Evolutionary conservation across 805 yeast species (phyloP).

Genomic region (Hyphopichia homilentoma): DNA sequence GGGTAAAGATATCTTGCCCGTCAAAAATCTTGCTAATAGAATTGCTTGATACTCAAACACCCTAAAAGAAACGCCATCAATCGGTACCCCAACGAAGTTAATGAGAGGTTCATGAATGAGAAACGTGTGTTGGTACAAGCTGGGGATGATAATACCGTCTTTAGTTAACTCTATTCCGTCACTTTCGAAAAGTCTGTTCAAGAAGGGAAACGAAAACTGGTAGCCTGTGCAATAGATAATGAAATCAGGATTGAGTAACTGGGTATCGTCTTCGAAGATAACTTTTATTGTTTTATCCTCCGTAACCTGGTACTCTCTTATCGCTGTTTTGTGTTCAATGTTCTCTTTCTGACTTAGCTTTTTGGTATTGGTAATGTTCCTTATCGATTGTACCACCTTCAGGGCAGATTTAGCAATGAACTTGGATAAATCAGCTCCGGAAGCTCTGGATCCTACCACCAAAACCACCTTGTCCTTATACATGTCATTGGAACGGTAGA

Average conservation of each 20-base stretch:
- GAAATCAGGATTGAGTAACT: slow-evolving; percentile 46
- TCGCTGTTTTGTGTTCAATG: slow-evolving; percentile 20
- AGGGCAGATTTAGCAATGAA: slow-evolving; percentile 19
- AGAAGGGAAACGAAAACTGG: slow-evolving; percentile 59
- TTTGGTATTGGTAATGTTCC: slow-evolving; percentile 9
- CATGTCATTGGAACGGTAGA: slow-evolving; percentile 27
- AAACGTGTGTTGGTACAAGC: slow-evolving; percentile 58
- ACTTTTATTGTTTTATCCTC: slow-evolving; percentile 32
- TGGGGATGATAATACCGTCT: slow-evolving; percentile 26
- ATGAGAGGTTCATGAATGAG: slow-evolving; percentile 60
- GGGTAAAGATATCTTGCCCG: slow-evolving; percentile 53
- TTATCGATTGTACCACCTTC: slow-evolving; percentile 26
- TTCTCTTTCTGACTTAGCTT: slow-evolving; percentile 9
- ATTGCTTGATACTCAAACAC: slow-evolving; percentile 62
- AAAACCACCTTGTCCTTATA: slow-evolving; percentile 32
- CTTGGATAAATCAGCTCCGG: slow-evolving; percentile 26
- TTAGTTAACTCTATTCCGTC: slow-evolving; percentile 35
- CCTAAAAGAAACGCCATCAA: slow-evolving; percentile 60
- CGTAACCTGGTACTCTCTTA: slow-evolving; percentile 14
- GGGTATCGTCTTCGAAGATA: slow-evolving; percentile 46
- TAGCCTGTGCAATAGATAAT: slow-evolving; percentile 77
- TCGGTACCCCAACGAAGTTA: slow-evolving; percentile 59
- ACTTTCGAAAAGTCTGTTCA: slow-evolving; percentile 31
- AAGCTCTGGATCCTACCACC: slow-evolving; percentile 18
- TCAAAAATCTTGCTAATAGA: slow-evolving; percentile 58